A percentile compares a stretch with the other conserved stretches of the same genome.
These are phyloP conservation scores for Plectosphaerella plurivora DNA, from an alignment of 2,329 filamentous ascomycete species.

Conservation along the genomic window DNA sequence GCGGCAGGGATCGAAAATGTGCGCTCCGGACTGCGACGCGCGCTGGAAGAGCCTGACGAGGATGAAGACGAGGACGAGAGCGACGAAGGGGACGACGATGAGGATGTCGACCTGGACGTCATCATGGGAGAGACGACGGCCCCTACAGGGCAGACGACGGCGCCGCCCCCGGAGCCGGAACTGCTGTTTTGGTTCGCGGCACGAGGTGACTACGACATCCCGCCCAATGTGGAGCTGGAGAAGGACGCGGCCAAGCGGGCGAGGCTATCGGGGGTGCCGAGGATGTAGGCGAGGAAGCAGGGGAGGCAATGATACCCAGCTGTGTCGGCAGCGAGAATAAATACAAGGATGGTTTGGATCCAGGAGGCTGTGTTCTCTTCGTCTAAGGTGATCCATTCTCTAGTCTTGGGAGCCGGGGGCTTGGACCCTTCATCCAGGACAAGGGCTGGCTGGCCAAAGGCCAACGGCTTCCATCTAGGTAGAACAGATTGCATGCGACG, in stretches of 20 bases:
- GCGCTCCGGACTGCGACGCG: slow-evolving; percentile 62
- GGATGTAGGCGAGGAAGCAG: not conserved
- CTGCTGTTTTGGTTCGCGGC: slow-evolving; percentile 41
- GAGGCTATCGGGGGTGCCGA: slow-evolving; percentile 3
- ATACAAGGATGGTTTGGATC: no score
- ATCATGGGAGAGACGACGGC: slow-evolving; percentile 19
- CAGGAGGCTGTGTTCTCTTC: no score
- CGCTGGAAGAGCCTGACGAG: slow-evolving; percentile 43
- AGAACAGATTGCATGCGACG: no score
- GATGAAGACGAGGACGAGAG: slow-evolving; percentile 58
- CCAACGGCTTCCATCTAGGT: no score
- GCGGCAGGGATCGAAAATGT: slow-evolving; percentile 64
- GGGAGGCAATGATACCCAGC: slow-evolving; percentile 12
- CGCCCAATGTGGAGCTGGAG: slow-evolving; percentile 38
- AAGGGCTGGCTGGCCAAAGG: no score
- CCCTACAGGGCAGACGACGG: slow-evolving; percentile 17
- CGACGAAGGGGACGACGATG: slow-evolving; percentile 47
- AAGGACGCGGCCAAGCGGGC: slow-evolving; percentile 22
- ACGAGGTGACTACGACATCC: slow-evolving; percentile 39
- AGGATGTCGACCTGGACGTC: slow-evolving; percentile 28
- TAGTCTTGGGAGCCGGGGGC: no score
- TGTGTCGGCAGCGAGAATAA: not conserved
- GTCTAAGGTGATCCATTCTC: no score
- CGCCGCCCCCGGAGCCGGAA: slow-evolving; percentile 36
- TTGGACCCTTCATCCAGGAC: no score